Conservation (phyloP, 768 basidiomycete species). For the Hypholoma sublateritium region DNA sequence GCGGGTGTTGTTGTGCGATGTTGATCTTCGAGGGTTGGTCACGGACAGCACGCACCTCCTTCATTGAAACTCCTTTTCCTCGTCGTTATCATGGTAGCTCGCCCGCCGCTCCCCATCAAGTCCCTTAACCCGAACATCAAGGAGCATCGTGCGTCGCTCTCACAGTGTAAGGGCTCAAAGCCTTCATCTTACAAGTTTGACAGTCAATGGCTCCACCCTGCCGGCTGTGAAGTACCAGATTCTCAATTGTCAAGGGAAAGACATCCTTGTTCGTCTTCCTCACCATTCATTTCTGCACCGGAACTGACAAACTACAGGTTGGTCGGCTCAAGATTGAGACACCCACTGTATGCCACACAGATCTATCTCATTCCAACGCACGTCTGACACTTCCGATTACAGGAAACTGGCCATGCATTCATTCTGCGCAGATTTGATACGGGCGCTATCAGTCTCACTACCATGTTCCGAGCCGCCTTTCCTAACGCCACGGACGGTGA, state of each 20-base stretch:
- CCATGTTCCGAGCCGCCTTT: slow-evolving; percentile 96
- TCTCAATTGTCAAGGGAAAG: slow-evolving; percentile 81
- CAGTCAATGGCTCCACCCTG: slow-evolving; percentile 39
- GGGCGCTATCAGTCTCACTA: slow-evolving; percentile 87
- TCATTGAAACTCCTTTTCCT: slow-evolving; percentile 14
- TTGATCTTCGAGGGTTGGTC: slow-evolving; percentile 30
- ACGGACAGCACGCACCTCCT: slow-evolving; percentile 18
- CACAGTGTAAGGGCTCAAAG: slow-evolving; percentile 1
- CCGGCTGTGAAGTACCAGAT: slow-evolving; percentile 91
- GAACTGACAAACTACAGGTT: slow-evolving; percentile 45
- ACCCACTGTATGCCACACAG: slow-evolving; percentile 61
- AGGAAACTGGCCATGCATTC: slow-evolving; percentile 86
- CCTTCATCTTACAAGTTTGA: slow-evolving; percentile 3
- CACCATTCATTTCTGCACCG: slow-evolving; percentile 1
- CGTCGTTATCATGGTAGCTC: slow-evolving; percentile 32
- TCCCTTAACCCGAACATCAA: slow-evolving; percentile 52
- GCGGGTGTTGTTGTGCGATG: slow-evolving; percentile 32
- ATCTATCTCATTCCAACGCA: slow-evolving; percentile 5
- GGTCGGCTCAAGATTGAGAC: slow-evolving; percentile 83
- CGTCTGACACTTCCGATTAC: slow-evolving; percentile 18
- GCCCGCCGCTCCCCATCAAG: slow-evolving; percentile 53
- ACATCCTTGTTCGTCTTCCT: slow-evolving; percentile 67
- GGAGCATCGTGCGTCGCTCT: slow-evolving; percentile 35
- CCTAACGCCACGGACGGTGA: slow-evolving; percentile 75
- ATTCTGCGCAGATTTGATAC: slow-evolving; percentile 94